A percentile compares a stretch with the other conserved stretches of the same genome.
Conservation (phyloP, 2,329 filamentous ascomycete genomes). For the Aspergillus terreus region DNA sequence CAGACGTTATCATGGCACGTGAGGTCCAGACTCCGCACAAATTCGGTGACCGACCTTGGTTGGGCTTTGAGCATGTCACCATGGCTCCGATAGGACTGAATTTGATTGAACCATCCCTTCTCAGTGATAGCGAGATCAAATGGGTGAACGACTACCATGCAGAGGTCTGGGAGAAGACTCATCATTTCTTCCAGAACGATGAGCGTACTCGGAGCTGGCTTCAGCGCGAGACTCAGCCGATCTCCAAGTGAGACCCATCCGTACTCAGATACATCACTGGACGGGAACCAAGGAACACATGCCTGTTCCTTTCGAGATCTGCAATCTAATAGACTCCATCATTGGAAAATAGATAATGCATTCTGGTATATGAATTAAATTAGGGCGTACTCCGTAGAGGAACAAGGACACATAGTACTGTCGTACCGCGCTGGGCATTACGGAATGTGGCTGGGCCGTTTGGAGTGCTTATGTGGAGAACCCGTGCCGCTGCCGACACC, state of each 20-base stretch:
- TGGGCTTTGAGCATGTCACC: constrained; percentile 95
- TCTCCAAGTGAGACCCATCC: constrained; percentile 38
- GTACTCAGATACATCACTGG: neutral
- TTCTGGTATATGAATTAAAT: neutral
- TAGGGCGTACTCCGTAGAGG: neutral
- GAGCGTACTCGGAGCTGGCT: constrained; percentile 73
- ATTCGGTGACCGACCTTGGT: constrained; percentile 90
- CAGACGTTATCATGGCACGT: constrained; percentile 79
- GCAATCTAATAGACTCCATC: neutral
- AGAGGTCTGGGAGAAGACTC: constrained; percentile 78
- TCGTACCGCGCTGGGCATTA: neutral
- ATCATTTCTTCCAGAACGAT: constrained; percentile 70
- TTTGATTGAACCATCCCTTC: constrained; percentile 69
- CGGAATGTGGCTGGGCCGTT: constrained; percentile 13
- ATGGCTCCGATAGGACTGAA: constrained; percentile 94
- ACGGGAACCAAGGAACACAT: too few species aligned
- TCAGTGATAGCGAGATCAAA: constrained; percentile 70
- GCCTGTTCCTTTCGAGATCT: neutral
- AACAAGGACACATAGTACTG: neutral
- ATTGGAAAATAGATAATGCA: neutral
- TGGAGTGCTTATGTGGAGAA: constrained; percentile 7
- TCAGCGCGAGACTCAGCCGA: constrained; percentile 74
- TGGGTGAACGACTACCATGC: constrained; percentile 87
- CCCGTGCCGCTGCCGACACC: neutral
- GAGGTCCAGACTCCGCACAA: constrained; percentile 82